These are phyloP conservation scores for Cryptococcus floricola DNA, from an alignment of 1,284 basidiomycete species.

Conservation along the genomic window DNA sequence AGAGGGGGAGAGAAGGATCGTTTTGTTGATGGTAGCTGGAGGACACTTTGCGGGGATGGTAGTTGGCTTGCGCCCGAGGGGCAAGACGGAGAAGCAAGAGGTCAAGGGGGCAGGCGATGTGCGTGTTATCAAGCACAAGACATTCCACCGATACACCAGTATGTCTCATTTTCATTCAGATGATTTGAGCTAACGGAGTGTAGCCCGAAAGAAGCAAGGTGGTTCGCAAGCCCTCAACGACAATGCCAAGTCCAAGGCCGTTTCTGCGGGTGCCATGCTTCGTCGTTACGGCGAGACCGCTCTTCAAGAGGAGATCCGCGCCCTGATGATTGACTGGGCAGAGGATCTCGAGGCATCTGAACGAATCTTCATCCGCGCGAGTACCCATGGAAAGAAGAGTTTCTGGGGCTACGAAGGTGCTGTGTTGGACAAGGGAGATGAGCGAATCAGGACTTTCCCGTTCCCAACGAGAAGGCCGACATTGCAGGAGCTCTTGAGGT, in stretches of 20 bases:
- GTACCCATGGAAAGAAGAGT: conserved; percentile 74
- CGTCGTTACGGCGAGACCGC: conserved; percentile 94
- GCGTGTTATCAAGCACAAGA: conserved; percentile 85
- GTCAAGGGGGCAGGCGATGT: conserved; percentile 57
- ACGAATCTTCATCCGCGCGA: conserved; percentile 83
- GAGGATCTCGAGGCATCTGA: conserved; percentile 78
- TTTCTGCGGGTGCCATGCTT: conserved; percentile 90
- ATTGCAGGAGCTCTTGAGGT: conserved; percentile 81
- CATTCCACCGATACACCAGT: conserved; percentile 99
- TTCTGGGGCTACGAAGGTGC: conserved; percentile 82
- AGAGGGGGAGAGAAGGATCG: conserved; percentile 73
- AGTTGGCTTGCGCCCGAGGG: conserved; percentile 56
- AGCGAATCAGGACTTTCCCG: conserved; percentile 78
- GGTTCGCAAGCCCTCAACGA: conserved; percentile 92
- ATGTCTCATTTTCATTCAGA: conserved; percentile 20
- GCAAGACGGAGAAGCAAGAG: conserved; percentile 57
- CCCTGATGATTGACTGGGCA: conserved; percentile 72
- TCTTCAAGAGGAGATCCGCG: conserved; percentile 86
- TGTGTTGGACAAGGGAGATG: conserved; percentile 62
- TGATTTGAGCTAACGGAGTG: conserved; percentile 2
- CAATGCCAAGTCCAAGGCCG: conserved; percentile 84
- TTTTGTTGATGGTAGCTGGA: conserved; percentile 92
- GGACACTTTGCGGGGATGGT: conserved; percentile 96
- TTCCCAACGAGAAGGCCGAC: conserved; percentile 94
- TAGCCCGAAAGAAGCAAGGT: conserved; percentile 95